Evolutionary conservation across 1,139 yeast genomes (phyloP).

Genomic region (Lodderomyces theae): DNA sequence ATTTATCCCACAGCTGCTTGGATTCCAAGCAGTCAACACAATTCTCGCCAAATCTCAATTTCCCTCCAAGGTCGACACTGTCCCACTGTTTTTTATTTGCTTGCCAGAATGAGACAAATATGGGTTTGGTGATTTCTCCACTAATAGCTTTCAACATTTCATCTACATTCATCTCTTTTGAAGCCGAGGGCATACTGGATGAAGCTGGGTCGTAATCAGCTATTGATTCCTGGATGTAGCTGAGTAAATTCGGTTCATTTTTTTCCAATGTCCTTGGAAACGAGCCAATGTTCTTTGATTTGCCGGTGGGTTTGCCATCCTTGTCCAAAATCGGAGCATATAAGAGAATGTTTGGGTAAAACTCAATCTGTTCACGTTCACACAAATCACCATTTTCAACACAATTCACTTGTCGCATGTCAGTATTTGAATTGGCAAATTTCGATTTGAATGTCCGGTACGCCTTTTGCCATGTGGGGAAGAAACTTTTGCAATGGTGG

Average conservation of each 20-base stretch:
- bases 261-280: constrained; percentile 49
- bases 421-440: constrained; percentile 41
- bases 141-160: constrained; percentile 41
- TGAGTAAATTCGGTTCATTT: constrained; percentile 46
- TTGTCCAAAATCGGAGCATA: constrained; percentile 50
- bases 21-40: constrained; percentile 52
- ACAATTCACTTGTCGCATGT: constrained; percentile 71
- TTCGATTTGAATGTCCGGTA: constrained; percentile 40
- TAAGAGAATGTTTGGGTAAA: constrained; percentile 59
- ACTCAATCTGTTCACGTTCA: constrained; percentile 51
- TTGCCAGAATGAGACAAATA: constrained; percentile 65
- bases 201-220: constrained; percentile 42
- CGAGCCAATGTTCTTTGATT: constrained; percentile 37
- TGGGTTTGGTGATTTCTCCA: constrained; percentile 48
- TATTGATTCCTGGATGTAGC: constrained; percentile 53
- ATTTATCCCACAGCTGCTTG: constrained; percentile 55
- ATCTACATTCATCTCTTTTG: constrained; percentile 27
- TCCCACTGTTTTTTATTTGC: constrained; percentile 42
- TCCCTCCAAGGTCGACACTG: constrained; percentile 35
- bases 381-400: constrained; percentile 72
- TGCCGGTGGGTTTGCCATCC: constrained; percentile 27
- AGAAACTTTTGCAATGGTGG: constrained; percentile 62
- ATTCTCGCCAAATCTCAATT: constrained; percentile 29
- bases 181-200: constrained; percentile 39
- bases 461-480: constrained; percentile 63